A percentile compares a stretch with the other conserved stretches of the same genome.
Conservation (phyloP, 495 filamentous ascomycete species). For the Hyaloscypha finlandica region DNA sequence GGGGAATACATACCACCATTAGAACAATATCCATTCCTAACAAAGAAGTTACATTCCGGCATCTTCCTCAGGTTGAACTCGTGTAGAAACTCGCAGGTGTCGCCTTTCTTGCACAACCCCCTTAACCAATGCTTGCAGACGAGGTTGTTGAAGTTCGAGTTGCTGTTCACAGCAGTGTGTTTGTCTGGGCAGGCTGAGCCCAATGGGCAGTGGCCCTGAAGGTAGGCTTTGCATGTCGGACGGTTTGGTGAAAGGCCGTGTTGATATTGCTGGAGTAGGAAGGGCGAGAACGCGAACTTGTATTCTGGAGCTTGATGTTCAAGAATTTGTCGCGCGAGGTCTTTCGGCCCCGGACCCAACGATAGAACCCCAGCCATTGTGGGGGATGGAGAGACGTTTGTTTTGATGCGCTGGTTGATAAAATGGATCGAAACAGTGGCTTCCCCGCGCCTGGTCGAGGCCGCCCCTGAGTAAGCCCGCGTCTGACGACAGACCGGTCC, state of each 20-base stretch:
- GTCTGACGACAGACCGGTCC: not conserved
- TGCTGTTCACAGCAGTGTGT: conserved; percentile 51
- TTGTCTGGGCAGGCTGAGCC: conserved; percentile 75
- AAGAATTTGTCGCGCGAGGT: conserved; percentile 48
- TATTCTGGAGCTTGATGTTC: conserved; percentile 56
- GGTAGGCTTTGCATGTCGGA: conserved; percentile 78
- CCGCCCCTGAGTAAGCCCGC: not conserved
- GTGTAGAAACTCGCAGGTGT: conserved; percentile 93
- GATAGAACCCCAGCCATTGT: conserved; percentile 27
- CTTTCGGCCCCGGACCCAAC: conserved; percentile 34
- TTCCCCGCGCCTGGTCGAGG: not conserved
- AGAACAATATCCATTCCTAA: conserved; percentile 86
- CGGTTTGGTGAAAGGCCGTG: conserved; percentile 75
- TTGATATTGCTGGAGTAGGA: conserved; percentile 72
- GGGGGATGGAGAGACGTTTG: conserved; percentile 5
- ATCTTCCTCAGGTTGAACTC: conserved; percentile 98
- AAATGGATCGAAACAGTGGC: not conserved
- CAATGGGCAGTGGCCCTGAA: conserved; percentile 76
- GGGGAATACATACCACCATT: conserved; percentile 57
- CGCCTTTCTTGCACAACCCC: conserved; percentile 95
- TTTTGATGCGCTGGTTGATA: not conserved
- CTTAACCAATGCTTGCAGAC: conserved; percentile 99
- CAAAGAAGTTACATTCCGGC: conserved; percentile 94
- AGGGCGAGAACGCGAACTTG: conserved; percentile 73
- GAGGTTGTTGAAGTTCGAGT: conserved; percentile 66